These are phyloP conservation scores for Zoysia pacifica DNA, from an alignment of 176 grass and related monocot genomes.

Conservation along the genomic window DNA sequence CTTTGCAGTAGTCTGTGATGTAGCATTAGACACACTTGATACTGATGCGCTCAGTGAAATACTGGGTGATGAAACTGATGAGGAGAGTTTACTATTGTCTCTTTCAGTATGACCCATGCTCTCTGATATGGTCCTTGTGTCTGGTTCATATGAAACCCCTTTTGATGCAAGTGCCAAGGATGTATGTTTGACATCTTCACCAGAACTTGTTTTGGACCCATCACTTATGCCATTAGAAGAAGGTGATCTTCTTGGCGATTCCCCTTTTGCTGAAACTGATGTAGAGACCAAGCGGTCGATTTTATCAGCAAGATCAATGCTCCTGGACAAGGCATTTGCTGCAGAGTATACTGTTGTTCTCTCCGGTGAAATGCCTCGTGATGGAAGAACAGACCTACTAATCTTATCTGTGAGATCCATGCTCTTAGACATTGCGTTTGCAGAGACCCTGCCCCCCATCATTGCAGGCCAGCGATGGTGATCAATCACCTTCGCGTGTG, in stretches of 20 bases:
- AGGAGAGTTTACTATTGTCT: constrained; percentile 29
- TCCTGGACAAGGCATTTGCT: constrained; percentile 48
- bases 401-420: constrained; percentile 66
- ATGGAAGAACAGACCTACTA: constrained; percentile 47
- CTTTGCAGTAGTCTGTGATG: constrained; percentile 35
- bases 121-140: constrained; percentile 28
- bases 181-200: constrained; percentile 42
- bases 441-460: constrained; percentile 61
- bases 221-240: constrained; percentile 32
- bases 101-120: constrained; percentile 48
- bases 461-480: constrained; percentile 95
- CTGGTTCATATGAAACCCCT: constrained; percentile 36
- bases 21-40: constrained; percentile 45
- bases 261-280: constrained; percentile 10
- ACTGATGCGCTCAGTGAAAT: constrained; percentile 39
- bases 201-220: background rate
- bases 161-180: constrained; percentile 34
- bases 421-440: constrained; percentile 59
- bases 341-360: constrained; percentile 36
- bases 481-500: constrained; percentile 76
- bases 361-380: constrained; percentile 43
- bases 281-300: constrained; percentile 48
- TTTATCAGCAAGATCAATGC: constrained; percentile 61
- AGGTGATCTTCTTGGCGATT: constrained; percentile 45
- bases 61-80: constrained; percentile 28